Evolutionary conservation across 768 basidiomycete genomes (phyloP).

Genomic region (Piloderma croceum): DNA sequence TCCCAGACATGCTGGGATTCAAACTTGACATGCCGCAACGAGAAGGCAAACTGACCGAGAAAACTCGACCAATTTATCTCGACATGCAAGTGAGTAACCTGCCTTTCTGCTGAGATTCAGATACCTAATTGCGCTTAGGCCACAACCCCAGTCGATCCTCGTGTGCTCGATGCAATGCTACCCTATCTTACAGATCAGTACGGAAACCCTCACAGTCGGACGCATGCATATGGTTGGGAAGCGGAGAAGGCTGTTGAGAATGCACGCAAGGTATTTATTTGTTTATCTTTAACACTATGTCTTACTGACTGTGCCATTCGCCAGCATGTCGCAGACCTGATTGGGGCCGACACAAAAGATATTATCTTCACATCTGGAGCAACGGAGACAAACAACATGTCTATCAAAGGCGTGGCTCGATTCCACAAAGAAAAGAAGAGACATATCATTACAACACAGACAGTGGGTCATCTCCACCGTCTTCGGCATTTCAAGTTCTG

Average conservation of each 20-base stretch:
- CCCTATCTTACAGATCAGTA: slow-evolving; percentile 93
- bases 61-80: slow-evolving; percentile 88
- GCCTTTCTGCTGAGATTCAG: slow-evolving; percentile 2
- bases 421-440: slow-evolving; percentile 92
- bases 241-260: slow-evolving; percentile 92
- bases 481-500: slow-evolving; percentile 1
- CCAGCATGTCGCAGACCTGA: slow-evolving; percentile 87
- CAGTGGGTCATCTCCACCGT: slow-evolving; percentile 44
- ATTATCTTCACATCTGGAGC: slow-evolving; percentile 97
- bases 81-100: slow-evolving; percentile 80
- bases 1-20: slow-evolving; percentile 82
- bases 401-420: slow-evolving; percentile 92
- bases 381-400: slow-evolving; percentile 97
- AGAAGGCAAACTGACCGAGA: slow-evolving; percentile 51
- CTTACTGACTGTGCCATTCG: slow-evolving; percentile 3
- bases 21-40: slow-evolving; percentile 63
- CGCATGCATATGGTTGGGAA: slow-evolving; percentile 99
- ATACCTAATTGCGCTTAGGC: slow-evolving; percentile 46
- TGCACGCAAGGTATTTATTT: slow-evolving; percentile 64
- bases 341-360: slow-evolving; percentile 94
- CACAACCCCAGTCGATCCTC: slow-evolving; percentile 95
- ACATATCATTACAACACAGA: slow-evolving; percentile 93
- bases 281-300: slow-evolving; percentile 5
- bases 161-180: slow-evolving; percentile 95
- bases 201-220: slow-evolving; percentile 96